phyloP scores from a whole-genome alignment of 2,329 filamentous ascomycete genomes.

The Blumeria hordei region DNA sequence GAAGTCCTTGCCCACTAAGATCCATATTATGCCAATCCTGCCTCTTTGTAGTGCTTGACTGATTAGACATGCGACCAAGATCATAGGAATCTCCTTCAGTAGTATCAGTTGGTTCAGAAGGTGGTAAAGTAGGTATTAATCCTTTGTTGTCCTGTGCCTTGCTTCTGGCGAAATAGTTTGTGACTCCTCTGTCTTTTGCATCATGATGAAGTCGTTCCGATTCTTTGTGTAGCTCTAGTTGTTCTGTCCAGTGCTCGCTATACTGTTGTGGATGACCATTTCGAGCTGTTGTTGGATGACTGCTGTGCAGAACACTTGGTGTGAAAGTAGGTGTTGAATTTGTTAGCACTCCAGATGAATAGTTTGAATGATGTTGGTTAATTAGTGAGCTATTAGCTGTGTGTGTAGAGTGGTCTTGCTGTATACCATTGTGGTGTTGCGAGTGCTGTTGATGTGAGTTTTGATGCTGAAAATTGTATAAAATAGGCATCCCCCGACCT shows the following conservation, averaged over 20 bases:
- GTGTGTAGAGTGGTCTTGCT: slow-evolving; percentile 31
- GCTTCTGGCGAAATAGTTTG: slow-evolving; percentile 47
- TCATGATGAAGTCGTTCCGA: slow-evolving; percentile 40
- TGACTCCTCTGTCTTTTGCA: slow-evolving; percentile 44
- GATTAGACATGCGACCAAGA: slow-evolving; percentile 33
- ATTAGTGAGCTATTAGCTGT: slow-evolving; percentile 30
- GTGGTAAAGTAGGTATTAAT: slow-evolving; percentile 24
- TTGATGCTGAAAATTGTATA: slow-evolving; percentile 46
- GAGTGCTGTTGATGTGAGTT: slow-evolving; percentile 30
- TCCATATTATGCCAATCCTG: slow-evolving; percentile 88
- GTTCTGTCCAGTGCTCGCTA: slow-evolving; percentile 65
- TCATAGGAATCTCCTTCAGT: slow-evolving; percentile 30
- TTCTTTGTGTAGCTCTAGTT: slow-evolving; percentile 58
- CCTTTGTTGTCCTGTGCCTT: slow-evolving; percentile 48
- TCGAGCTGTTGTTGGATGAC: slow-evolving; percentile 24
- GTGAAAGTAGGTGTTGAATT: slow-evolving; percentile 35
- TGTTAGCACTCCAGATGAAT: slow-evolving; percentile 36
- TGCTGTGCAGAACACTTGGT: slow-evolving; percentile 29
- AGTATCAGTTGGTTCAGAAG: slow-evolving; percentile 16
- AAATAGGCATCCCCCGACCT: slow-evolving; percentile 35
- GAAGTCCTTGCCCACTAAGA: slow-evolving; percentile 83
- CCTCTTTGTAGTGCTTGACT: slow-evolving; percentile 39
- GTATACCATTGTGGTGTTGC: slow-evolving; percentile 36
- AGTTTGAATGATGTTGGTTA: slow-evolving; percentile 31
- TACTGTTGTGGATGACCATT: slow-evolving; percentile 26